phyloP scores from a whole-genome alignment of 495 filamentous ascomycete genomes.

The Trichoderma reesei region DNA sequence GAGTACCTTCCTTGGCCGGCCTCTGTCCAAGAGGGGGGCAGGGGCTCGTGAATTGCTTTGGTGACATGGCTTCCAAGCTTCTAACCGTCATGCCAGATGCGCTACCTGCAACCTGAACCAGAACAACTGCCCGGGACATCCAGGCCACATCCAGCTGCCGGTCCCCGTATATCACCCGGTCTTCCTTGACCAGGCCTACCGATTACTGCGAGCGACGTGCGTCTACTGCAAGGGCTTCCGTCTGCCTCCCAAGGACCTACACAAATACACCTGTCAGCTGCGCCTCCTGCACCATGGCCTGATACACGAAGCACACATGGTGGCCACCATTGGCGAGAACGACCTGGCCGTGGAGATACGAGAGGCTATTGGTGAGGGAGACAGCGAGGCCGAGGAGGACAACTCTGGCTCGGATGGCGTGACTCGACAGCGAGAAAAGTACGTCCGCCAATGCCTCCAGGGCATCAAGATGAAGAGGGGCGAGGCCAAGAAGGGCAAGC shows the following conservation, averaged over 20 bases:
- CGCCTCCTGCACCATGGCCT: conserved; percentile 78
- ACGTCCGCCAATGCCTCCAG: conserved; percentile 56
- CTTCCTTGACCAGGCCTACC: conserved; percentile 82
- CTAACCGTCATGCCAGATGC: conserved; percentile 51
- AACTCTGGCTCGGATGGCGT: conserved; percentile 26
- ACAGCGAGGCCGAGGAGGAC: conserved; percentile 9
- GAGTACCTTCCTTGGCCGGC: conserved; percentile 32
- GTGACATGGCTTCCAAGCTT: neutral
- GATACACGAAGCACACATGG: conserved; percentile 56
- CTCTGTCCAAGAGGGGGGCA: no score
- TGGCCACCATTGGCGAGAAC: conserved; percentile 50
- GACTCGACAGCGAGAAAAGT: conserved; percentile 57
- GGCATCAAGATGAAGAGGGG: conserved; percentile 38
- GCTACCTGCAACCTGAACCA: conserved; percentile 76
- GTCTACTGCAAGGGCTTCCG: conserved; percentile 79
- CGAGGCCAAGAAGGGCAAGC: conserved; percentile 54
- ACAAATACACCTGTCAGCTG: conserved; percentile 74
- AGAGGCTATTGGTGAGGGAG: neutral
- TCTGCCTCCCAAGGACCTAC: conserved; percentile 59
- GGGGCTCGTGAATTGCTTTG: no score
- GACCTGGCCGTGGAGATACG: neutral
- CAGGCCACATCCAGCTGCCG: conserved; percentile 90
- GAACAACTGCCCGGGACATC: conserved; percentile 80
- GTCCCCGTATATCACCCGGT: conserved; percentile 86
- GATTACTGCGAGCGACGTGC: conserved; percentile 77